Conservation (phyloP, 345 rosid species). For the Cochlearia excelsa region DNA sequence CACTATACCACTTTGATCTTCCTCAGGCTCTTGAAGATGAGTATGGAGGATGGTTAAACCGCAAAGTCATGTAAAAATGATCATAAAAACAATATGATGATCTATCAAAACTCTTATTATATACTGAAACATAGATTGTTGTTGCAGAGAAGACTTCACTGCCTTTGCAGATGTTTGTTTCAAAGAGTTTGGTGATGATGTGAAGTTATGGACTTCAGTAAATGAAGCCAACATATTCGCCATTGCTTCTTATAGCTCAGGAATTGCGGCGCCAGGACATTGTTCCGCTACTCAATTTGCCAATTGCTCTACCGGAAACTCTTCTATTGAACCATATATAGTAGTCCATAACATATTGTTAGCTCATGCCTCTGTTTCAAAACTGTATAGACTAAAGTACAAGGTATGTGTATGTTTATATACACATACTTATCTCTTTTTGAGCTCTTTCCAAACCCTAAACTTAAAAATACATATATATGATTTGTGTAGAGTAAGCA, state of each 20-base stretch:
- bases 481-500: slow-evolving; percentile 43
- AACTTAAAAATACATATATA: no score
- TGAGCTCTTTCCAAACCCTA: neutral
- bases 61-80: neutral
- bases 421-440: neutral
- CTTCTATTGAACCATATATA: slow-evolving; percentile 76
- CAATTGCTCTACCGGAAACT: slow-evolving; percentile 65
- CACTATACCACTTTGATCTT: neutral
- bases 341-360: slow-evolving; percentile 69
- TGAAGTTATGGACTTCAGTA: neutral
- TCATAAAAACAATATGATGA: no score
- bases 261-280: slow-evolving; percentile 60
- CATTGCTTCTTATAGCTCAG: no score
- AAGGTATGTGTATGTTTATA: neutral
- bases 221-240: neutral
- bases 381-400: slow-evolving; percentile 48
- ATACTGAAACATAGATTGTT: no score
- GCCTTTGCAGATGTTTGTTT: neutral
- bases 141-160: neutral
- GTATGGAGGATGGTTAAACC: neutral
- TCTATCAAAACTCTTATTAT: no score
- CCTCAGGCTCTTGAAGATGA: neutral
- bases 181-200: neutral
- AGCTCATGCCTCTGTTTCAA: slow-evolving; percentile 53
- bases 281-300: slow-evolving; percentile 63